A percentile compares a stretch with the other conserved stretches of the same genome.
phyloP scores from a whole-genome alignment of 2,329 filamentous ascomycete species.

The Elsinoe necatrix region DNA sequence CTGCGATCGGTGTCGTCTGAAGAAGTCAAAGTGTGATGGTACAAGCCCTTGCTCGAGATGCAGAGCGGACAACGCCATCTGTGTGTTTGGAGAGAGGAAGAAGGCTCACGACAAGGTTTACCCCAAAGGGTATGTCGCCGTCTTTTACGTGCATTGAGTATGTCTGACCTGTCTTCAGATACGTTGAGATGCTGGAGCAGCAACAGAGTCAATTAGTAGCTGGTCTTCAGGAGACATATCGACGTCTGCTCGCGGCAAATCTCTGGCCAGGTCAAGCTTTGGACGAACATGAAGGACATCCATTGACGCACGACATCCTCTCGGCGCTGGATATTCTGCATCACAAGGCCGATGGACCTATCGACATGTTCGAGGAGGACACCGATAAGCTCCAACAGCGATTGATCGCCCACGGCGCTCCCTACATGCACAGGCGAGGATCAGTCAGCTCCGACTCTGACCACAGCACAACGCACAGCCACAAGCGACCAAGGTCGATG shows the following conservation, averaged over 20 bases:
- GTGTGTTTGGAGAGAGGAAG: constrained; percentile 57
- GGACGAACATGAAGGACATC: constrained; percentile 47
- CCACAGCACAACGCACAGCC: constrained; percentile 36
- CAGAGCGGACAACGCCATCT: constrained; percentile 56
- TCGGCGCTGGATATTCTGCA: constrained; percentile 51
- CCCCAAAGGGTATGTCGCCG: constrained; percentile 49
- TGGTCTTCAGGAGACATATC: constrained; percentile 54
- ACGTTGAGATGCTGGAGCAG: constrained; percentile 59
- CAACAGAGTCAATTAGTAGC: constrained; percentile 55
- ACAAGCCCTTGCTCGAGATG: constrained; percentile 53
- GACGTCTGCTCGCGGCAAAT: constrained; percentile 42
- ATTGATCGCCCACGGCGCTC: constrained; percentile 45
- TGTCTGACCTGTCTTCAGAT: constrained; percentile 33
- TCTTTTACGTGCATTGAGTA: background rate
- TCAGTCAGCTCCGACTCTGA: constrained; percentile 53
- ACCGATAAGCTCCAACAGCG: constrained; percentile 47
- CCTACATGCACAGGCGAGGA: constrained; percentile 41
- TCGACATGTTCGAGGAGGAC: constrained; percentile 52
- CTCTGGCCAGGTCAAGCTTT: constrained; percentile 49
- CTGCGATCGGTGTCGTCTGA: constrained; percentile 56
- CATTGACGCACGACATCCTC: constrained; percentile 56
- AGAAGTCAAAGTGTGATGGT: constrained; percentile 62
- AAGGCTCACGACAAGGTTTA: constrained; percentile 60
- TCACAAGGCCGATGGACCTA: constrained; percentile 38
- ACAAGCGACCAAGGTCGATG: constrained; percentile 27